These are phyloP conservation scores for Alternaria sp. DNA, from an alignment of 2,329 filamentous ascomycete genomes.

Conservation along the genomic window DNA sequence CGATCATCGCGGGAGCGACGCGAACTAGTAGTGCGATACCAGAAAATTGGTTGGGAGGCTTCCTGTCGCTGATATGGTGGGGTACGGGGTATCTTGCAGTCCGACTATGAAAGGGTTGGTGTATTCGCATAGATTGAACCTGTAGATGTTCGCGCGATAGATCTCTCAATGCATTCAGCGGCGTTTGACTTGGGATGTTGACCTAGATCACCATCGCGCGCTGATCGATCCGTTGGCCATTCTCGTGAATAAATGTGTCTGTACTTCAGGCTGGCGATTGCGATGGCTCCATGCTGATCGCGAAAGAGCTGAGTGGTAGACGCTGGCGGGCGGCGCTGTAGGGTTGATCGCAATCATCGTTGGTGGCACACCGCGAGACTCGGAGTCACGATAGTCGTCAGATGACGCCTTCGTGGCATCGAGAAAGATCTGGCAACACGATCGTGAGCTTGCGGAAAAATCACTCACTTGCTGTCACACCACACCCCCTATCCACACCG, in stretches of 20 bases:
- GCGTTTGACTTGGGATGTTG: constrained; percentile 4
- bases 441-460: background rate
- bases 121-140: background rate
- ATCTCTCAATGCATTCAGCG: constrained; percentile 12
- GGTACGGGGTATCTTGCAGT: constrained; percentile 22
- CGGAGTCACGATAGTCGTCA: background rate
- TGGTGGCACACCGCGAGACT: background rate
- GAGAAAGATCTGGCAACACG: background rate
- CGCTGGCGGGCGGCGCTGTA: background rate
- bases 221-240: background rate
- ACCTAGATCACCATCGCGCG: background rate
- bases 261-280: background rate
- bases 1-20: constrained; percentile 4
- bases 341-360: too few relatives aligned
- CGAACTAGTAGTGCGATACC: background rate
- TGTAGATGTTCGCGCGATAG: constrained; percentile 8
- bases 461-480: constrained; percentile 1
- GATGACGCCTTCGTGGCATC: background rate
- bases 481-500: constrained; percentile 2
- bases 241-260: background rate
- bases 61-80: constrained; percentile 19
- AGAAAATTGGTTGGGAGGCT: constrained; percentile 16
- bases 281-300: background rate
- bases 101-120: constrained; percentile 16
- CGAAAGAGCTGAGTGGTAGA: background rate